A percentile compares a stretch with the other conserved stretches of the same genome.
These are phyloP conservation scores for Erodium texanum DNA, from an alignment of 441 rosid species.

Conservation along the genomic window DNA sequence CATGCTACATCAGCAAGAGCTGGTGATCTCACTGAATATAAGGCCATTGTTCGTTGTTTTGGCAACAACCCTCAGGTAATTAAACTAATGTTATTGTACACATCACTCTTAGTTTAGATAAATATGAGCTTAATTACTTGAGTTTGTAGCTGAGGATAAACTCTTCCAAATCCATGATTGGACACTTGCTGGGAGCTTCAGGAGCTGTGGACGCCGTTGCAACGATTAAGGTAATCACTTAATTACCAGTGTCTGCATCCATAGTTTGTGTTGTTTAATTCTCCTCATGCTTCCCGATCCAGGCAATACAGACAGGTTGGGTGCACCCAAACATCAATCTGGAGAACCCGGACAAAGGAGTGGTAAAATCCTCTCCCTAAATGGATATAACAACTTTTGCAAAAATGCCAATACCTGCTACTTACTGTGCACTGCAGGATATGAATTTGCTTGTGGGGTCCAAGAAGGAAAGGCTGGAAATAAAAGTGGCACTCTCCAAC, in stretches of 20 bases:
- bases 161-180: slow-evolving; percentile 32
- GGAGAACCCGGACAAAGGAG: slow-evolving; percentile 56
- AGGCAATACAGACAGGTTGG: slow-evolving; percentile 98
- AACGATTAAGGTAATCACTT: slow-evolving; percentile 21
- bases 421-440: slow-evolving; percentile 8
- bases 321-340: slow-evolving; percentile 95
- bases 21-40: slow-evolving; percentile 28
- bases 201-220: slow-evolving; percentile 31
- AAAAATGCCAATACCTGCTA: neutral
- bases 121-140: too few species aligned
- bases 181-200: slow-evolving; percentile 32
- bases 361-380: neutral
- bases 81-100: too few species aligned
- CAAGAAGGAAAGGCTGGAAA: slow-evolving; percentile 22
- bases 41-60: slow-evolving; percentile 25
- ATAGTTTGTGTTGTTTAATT: neutral
- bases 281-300: slow-evolving; percentile 9
- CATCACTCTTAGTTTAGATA: too few species aligned
- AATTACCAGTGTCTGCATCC: neutral
- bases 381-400: too few species aligned
- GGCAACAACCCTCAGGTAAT: slow-evolving; percentile 20
- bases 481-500: slow-evolving; percentile 30
- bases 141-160: slow-evolving; percentile 24
- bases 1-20: slow-evolving; percentile 25
- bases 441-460: slow-evolving; percentile 18